Conservation (phyloP, 257 asterid species). For the Oldenlandia corymbosa region DNA sequence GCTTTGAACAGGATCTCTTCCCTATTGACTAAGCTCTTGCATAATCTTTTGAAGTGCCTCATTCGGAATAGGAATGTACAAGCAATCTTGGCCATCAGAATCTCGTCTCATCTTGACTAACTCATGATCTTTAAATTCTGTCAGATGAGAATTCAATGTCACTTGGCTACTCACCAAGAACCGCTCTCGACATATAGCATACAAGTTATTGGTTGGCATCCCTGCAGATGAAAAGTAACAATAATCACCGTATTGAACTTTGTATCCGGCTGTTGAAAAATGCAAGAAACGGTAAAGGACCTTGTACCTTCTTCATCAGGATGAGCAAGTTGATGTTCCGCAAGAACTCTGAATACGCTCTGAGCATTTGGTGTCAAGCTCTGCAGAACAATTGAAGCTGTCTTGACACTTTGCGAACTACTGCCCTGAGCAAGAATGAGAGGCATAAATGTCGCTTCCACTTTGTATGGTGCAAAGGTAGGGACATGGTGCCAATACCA, state of each 20-base stretch:
- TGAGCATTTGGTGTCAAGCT: conserved; percentile 96
- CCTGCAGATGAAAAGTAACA: conserved; percentile 38
- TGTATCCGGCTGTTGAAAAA: no score
- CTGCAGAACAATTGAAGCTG: conserved; percentile 84
- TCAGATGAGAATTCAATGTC: conserved; percentile 82
- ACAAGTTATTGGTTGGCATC: conserved; percentile 66
- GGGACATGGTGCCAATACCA: conserved; percentile 98
- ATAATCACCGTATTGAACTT: background rate
- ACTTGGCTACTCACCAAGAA: conserved; percentile 87
- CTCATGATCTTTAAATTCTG: conserved; percentile 94
- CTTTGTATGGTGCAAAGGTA: conserved; percentile 78
- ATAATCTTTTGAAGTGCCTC: conserved; percentile 78
- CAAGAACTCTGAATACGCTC: conserved; percentile 71
- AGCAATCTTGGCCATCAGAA: conserved; percentile 80
- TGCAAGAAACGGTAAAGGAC: conserved; percentile 7
- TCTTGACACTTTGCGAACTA: conserved; percentile 67
- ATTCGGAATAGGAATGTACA: conserved; percentile 63
- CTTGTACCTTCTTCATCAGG: conserved; percentile 84
- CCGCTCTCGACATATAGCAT: conserved; percentile 72
- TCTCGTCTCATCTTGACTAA: conserved; percentile 73
- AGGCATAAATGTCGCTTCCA: conserved; percentile 78
- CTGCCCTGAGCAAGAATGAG: conserved; percentile 77
- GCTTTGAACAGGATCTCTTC: background rate
- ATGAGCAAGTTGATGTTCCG: conserved; percentile 70
- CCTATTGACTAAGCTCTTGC: conserved; percentile 54